Base-by-base conservation (phyloP, 179 eudicot genomes). In the Amaranthus tricolor region DNA sequence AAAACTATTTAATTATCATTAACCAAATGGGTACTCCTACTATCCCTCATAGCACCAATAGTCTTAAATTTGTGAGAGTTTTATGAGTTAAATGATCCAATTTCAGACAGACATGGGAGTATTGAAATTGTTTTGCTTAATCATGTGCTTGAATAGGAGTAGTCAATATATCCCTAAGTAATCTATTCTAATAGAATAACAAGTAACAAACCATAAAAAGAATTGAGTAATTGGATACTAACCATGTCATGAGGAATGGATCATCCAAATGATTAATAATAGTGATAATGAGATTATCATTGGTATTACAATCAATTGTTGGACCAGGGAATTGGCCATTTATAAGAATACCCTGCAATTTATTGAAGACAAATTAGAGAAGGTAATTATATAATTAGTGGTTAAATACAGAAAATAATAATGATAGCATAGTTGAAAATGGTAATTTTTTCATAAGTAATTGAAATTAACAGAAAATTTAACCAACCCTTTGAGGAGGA, bases 291-390 rank as follows among this genome's bases (percentile, higher is more conserved):
- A 91, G 68, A 74, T 94, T 94, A 82, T 94, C 94, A 71, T 94
- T 94, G 73, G 97, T 91, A 12, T 80, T 79, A 31, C 79, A 77
- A 45, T 86, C 83, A 31, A 93, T 70, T 14, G 85, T 80, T 7
- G 98, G 98, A 40, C 98, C 95, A 14, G 98, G 98, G 74, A 93
- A 94, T 52, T 82, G 86, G 56, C 93, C 98, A 58, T 93, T 93
- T 59, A 93, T 88, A 24, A 89, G 89, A 74, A 93, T 93, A 10
- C 82, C 72, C 72, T 69, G 49, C 49, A 69, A 93, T 95, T 92
- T 75, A 52, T 11, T 19, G 31, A 50, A 66, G 14, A 76, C 83
- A 56, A 69, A 78, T 31, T 31, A 12, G 9, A 13, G n/a, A 77
- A 16, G 17, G 43, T 6, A 0, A 40, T 12, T 14, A n/a, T 63